Base-by-base conservation (phyloP, 1,284 basidiomycete genomes). In the Marasmius sp. region DNA sequence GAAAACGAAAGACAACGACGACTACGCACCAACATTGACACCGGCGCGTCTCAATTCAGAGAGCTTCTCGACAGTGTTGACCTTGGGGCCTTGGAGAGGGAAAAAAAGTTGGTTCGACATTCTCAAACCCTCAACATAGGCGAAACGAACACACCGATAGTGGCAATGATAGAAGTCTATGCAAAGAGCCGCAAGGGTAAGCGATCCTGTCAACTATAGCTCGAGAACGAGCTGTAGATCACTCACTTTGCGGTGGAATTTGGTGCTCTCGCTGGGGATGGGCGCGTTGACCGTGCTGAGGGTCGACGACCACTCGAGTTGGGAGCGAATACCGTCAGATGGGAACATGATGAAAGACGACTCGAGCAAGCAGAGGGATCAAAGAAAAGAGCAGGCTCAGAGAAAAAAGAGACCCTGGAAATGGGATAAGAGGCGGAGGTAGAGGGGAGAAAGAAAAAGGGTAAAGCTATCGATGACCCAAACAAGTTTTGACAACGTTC, bases 121-220 rank as follows among this genome's bases (percentile, higher is more conserved):
- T 49, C 7, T n/a, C n/a, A n/a, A n/a, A n/a, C n/a, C 63, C 54
- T 20, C 54, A 38, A 59, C 60, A 63, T 39, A 20, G 52, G 37
- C 16, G 49, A 52, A 55, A 64, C 37, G 11, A 18, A 18, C 80
- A 64, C 69, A 93, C 95, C 95, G 72, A 98, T 98, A 64, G 95
- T 98, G 63, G 94, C 95, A 73, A 98, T 97, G 80, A 98, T 97
- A 64, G 92, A 83, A 18, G 95, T 97, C 96, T 98, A 67, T 51
- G 41, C 55, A 48, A 36, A 60, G 63, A 57, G 48, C 60, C 64
- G 60, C 43, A 56, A 43, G 41, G 2, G 41, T 12, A 6, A 43
- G 11, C 41, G n/a, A n/a, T 47, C 20, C 16, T 14, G 54, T 16
- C 20, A 49, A 48, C 49, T 33, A 58, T 54, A 18, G n/a, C 14